Conservation (phyloP, 2,329 filamentous ascomycete genomes). For the Calonectria naviculata region DNA sequence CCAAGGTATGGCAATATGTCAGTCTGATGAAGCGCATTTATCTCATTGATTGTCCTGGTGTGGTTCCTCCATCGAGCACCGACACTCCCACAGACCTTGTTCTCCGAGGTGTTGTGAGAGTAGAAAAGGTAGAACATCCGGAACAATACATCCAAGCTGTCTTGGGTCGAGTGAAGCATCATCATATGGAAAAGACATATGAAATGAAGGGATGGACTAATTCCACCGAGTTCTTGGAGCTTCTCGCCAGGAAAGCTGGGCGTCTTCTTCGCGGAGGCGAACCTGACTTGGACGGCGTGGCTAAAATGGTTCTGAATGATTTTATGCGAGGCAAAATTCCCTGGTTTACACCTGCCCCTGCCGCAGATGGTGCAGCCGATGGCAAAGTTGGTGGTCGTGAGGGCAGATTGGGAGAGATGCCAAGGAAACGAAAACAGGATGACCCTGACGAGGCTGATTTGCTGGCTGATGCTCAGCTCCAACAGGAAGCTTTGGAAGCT, state of each 20-base stretch:
- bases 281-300: constrained; percentile 92
- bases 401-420: constrained; percentile 88
- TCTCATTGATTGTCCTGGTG: constrained; percentile 96
- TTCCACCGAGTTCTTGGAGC: constrained; percentile 85
- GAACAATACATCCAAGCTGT: constrained; percentile 94
- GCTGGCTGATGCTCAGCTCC: constrained; percentile 43
- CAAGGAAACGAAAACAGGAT: constrained; percentile 78
- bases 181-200: constrained; percentile 94
- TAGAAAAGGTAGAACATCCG: constrained; percentile 96
- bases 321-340: constrained; percentile 96
- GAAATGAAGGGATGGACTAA: constrained; percentile 84
- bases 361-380: constrained; percentile 61
- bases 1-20: constrained; percentile 98
- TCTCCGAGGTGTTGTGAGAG: constrained; percentile 88
- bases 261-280: constrained; percentile 92
- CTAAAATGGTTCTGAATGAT: constrained; percentile 97
- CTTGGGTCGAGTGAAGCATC: constrained; percentile 81
- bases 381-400: constrained; percentile 75
- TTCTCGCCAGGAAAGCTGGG: constrained; percentile 87
- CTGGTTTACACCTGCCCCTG: constrained; percentile 90
- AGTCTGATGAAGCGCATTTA: constrained; percentile 91
- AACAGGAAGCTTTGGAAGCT: constrained; percentile 38
- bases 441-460: constrained; percentile 58
- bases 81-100: constrained; percentile 91
- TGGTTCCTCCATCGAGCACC: constrained; percentile 87